Evolutionary conservation across 345 rosid genomes (phyloP), one percentile per base, ranked within the genome.

Genomic region (Rhodomyrtus tomentosa): DNA sequence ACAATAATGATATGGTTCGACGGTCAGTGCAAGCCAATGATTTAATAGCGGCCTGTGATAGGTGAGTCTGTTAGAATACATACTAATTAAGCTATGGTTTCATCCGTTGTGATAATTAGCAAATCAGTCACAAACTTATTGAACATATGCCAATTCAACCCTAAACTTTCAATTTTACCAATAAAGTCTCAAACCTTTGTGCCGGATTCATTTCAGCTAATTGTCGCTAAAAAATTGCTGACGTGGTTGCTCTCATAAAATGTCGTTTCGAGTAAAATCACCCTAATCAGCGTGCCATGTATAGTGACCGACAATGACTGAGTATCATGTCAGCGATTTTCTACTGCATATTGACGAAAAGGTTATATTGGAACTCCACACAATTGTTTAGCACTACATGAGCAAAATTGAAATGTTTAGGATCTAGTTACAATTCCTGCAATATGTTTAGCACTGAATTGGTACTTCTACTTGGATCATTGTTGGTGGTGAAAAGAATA

Each of bases 171-270:
- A 29, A 62, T 29, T 62, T 29, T 16, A 2, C 1, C 1, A 62
- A 29, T 62, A 2, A 62, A 62, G 8, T 32, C 21, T 10, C 4
- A 32, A 32, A 62, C 4, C 1, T 15, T 62, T 29, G 40, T 1
- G 3, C 5, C 0, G 16, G 16, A 2, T 62, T 29, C 5, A 0
- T 29, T 29, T 3, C 8, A 32, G 0, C 7, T 0, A 3, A 62
- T 62, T 62, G 22, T 3, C 9, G 5, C 0, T n/a, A 0, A 0
- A 10, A 62, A 62, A 62, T 62, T 10, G 15, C 2, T 29, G 5
- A 7, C 0, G 2, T 16, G 21, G 0, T 0, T 9, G 18, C 16
- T 5, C 18, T 16, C 0, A 29, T 15, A 13, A 21, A 4, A 32
- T 29, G 22, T 29, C 4, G 9, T 29, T 29, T 59, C 10, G 7